Evolutionary conservation across 2,329 filamentous ascomycete species (phyloP).

Genomic region (Hypoxylon sp.): DNA sequence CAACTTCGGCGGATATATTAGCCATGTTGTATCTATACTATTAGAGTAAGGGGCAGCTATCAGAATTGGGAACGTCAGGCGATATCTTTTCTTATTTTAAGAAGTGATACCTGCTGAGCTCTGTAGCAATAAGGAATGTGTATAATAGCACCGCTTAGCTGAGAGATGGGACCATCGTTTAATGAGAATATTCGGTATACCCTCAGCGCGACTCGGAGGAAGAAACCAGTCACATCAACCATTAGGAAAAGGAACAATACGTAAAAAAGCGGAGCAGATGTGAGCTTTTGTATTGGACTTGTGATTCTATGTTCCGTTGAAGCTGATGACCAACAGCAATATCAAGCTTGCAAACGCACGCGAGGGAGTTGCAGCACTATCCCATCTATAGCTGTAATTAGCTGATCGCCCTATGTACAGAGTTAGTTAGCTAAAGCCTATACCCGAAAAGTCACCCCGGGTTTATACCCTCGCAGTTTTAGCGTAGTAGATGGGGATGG

Average conservation of each 20-base stretch:
- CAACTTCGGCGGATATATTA: slow-evolving; percentile 46
- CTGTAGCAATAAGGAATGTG: not conserved
- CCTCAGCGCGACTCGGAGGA: not conserved
- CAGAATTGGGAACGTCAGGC: not conserved
- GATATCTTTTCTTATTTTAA: not conserved
- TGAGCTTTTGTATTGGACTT: slow-evolving; percentile 4
- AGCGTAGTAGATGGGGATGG: not conserved
- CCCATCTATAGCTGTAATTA: not conserved
- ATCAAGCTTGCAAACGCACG: not conserved
- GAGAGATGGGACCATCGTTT: not conserved
- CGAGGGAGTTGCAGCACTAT: not conserved
- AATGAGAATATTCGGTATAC: not conserved
- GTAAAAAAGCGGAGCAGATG: not conserved
- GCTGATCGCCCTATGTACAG: not conserved
- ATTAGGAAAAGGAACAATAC: not conserved
- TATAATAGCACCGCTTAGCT: not conserved
- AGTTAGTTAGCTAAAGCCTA: slow-evolving; percentile 9
- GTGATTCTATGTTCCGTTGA: not conserved
- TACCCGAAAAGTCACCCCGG: slow-evolving; percentile 19
- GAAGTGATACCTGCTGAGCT: not conserved
- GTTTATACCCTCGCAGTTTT: slow-evolving; percentile 12
- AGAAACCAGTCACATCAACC: not conserved
- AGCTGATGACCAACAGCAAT: not conserved
- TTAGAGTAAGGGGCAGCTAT: not conserved
- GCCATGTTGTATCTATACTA: slow-evolving; percentile 45